Percentiles rank a stretch among this genome's conserved stretches.
These are phyloP conservation scores for Eucalyptus brandiana DNA, from an alignment of 345 rosid genomes.

Conservation along the genomic window DNA sequence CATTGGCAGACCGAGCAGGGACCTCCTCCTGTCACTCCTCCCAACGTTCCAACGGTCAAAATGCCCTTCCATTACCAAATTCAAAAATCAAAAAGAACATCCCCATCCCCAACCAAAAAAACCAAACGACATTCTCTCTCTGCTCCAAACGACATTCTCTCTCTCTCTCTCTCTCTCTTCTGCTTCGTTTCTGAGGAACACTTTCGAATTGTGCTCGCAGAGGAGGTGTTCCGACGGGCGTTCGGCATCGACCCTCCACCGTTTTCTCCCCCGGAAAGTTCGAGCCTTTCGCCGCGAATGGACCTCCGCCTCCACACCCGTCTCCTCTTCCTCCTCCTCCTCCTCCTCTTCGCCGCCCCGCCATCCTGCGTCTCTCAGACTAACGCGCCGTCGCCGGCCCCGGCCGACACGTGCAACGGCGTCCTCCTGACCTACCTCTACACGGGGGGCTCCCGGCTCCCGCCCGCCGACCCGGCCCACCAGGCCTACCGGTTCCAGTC, in stretches of 20 bases:
- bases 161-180: neutral
- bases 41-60: neutral
- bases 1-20: neutral
- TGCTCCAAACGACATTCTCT: neutral
- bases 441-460: slow-evolving; percentile 32
- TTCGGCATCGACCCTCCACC: neutral
- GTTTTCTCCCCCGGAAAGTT: neutral
- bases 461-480: slow-evolving; percentile 39
- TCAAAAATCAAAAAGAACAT: neutral
- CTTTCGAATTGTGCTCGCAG: neutral
- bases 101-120: neutral
- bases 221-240: neutral
- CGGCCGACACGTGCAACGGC: slow-evolving; percentile 50
- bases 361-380: slow-evolving; percentile 4
- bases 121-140: neutral
- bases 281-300: neutral
- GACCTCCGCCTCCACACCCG: neutral
- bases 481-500: slow-evolving; percentile 90
- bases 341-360: neutral
- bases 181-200: neutral
- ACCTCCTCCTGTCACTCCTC: neutral
- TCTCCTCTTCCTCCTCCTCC: neutral
- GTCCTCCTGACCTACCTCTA: slow-evolving; percentile 48
- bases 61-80: neutral
- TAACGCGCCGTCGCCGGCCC: slow-evolving; percentile 24